Base-by-base conservation (phyloP, 179 eudicot species). In the Pouteria campechiana region DNA sequence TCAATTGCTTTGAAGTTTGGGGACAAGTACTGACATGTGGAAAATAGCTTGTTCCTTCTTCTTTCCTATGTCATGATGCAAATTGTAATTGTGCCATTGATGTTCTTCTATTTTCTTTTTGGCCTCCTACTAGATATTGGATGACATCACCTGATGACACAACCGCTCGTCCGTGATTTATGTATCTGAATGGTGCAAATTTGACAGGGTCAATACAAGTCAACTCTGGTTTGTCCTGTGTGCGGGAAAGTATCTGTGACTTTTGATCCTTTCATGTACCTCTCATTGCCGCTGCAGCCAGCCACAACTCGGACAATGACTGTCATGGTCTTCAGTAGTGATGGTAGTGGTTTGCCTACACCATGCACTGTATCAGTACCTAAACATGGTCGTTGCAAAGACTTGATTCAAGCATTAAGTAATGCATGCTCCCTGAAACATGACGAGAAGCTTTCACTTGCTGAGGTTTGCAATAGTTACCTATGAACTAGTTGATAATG, bases 221-320 rank as follows among this genome's bases (percentile, higher is more conserved):
- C 98, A 21, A 86, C 95, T 50, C 75, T 90, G 47, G 84, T 86
- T 22, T 90, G 98, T 54, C 95, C 98, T 44, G 78, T 67, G 42
- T 90, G 98, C 18, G 57, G 67, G 14, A 86, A 79, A 70, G 57
- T 86, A 54, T 90, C 98, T 0, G 83, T 89, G 49, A 89, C 97
- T 20, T 89, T 89, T 60, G 97, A 89, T 60, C 97, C 97, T 19
- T 90, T 90, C 78, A 90, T 90, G 98, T 86, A 90, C 52, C 93
- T 90, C 25, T 90, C 98, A 27, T 64, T 90, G 69, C 98, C 98
- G n/a, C 95, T 90, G 48, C 98, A 81, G 63, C 68, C 94, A 17
- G 67, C 96, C 43, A 67, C 65, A 15, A 72, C 87, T 30, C 95
- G 98, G 48, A 63, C 55, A 60, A 70, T 86, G 80, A 73, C 94